Base-by-base conservation (phyloP, 1,284 basidiomycete species). In the Ceratobasidium sp. region DNA sequence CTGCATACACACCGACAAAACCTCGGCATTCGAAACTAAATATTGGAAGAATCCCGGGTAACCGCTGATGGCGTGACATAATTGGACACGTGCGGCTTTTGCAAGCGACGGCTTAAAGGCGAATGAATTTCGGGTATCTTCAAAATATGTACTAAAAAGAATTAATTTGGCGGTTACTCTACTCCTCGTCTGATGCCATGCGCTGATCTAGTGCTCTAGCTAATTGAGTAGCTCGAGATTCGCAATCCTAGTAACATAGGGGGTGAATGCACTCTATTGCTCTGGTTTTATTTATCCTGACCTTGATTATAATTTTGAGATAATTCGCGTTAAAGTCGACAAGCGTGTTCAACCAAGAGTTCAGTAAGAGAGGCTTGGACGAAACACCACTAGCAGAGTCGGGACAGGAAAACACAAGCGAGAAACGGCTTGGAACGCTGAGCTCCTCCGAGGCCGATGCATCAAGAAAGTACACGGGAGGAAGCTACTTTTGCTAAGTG, bases 371-470 rank as follows among this genome's bases (percentile, higher is more conserved):
- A 0, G 84, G 75, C 4, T 76, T 72, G 5, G 76, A 39, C 50
- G 52, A 54, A 29, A 25, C 11, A 9, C 21, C 72, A 8, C 74
- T 71, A 2, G 80, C 56, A 0, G 70, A 36, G n/a, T 70, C 11
- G 79, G 77, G 56, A 69, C 88, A 89, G 0, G 88, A 85, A 74
- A 85, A 88, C 64, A 85, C 79, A 0, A 87, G 74, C 13, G 90
- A 76, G 3, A 90, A 77, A 7, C 83, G 82, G 14, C 85, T 75
- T 0, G 85, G 82, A 0, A 81, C 80, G 0, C 75, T 74, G 19
- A 69, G 80, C 76, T 91, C 89, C 77, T 92, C 90, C 57, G 81
- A 79, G 1, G 77, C 73, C 0, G 83, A 85, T 13, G 89, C 89
- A 71, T 93, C 90, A 36, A 92, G 79, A 71, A 87, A 89, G 74